These are phyloP conservation scores for Sporothrix schenckii DNA, from an alignment of 2,329 filamentous ascomycete species.

Conservation along the genomic window DNA sequence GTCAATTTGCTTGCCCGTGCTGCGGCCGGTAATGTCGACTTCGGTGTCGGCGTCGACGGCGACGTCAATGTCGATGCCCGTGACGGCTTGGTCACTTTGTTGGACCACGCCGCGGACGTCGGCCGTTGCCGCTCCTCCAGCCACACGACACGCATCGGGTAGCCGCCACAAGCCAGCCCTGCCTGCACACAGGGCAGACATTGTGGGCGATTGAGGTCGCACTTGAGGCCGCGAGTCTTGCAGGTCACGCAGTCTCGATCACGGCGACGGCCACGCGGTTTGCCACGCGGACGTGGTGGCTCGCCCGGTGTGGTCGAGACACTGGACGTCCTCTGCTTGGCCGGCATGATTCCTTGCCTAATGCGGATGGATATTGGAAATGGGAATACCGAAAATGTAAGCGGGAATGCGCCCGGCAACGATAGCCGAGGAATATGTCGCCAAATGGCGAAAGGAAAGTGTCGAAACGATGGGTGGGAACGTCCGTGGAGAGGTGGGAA, in stretches of 20 bases:
- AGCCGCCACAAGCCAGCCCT: slow-evolving; percentile 41
- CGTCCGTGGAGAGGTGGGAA: background rate
- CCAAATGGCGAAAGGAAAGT: background rate
- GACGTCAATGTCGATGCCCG: background rate
- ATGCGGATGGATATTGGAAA: background rate
- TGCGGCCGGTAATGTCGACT: background rate
- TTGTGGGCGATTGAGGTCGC: slow-evolving; percentile 37
- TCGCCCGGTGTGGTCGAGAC: background rate
- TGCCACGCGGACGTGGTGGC: slow-evolving; percentile 29
- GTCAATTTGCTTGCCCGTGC: slow-evolving; percentile 3
- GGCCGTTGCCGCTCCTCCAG: slow-evolving; percentile 30
- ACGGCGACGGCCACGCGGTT: slow-evolving; percentile 35
- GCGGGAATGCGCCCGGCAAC: slow-evolving; percentile 1
- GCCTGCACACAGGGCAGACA: slow-evolving; percentile 38
- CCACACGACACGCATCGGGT: slow-evolving; percentile 43
- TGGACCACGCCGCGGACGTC: background rate
- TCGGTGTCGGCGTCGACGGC: background rate
- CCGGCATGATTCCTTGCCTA: slow-evolving; percentile 1
- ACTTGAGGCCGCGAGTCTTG: slow-evolving; percentile 35
- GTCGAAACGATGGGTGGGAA: background rate
- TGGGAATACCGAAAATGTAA: background rate
- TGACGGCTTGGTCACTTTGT: slow-evolving; percentile 8
- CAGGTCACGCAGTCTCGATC: slow-evolving; percentile 36
- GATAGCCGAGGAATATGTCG: background rate
- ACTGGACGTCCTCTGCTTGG: slow-evolving; percentile 6